Evolutionary conservation across 768 basidiomycete genomes (phyloP).

Genomic region (Leccinum disarticulatum): DNA sequence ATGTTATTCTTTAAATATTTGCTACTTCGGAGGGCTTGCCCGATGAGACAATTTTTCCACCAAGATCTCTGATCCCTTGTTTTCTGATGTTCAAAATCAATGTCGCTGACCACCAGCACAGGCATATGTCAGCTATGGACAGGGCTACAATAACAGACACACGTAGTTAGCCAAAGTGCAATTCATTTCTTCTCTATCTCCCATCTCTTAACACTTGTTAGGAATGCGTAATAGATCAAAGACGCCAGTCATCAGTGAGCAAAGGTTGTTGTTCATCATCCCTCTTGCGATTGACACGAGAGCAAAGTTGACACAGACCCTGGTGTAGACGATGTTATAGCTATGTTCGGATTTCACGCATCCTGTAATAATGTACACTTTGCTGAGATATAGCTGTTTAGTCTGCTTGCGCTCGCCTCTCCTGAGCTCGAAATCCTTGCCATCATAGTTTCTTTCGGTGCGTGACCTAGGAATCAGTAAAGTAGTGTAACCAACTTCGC

Average conservation of each 20-base stretch:
- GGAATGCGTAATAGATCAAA: constrained; percentile 27
- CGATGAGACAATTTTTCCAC: constrained; percentile 41
- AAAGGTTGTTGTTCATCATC: background rate
- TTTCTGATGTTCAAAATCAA: background rate
- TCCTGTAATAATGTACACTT: background rate
- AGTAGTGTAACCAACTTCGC: background rate
- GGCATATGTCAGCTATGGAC: background rate
- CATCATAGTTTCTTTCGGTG: constrained; percentile 75
- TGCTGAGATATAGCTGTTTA: constrained; percentile 28
- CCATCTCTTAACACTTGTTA: background rate
- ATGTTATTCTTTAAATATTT: no score
- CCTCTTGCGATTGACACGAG: constrained; percentile 3
- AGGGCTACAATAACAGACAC: background rate
- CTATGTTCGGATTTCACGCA: constrained; percentile 53
- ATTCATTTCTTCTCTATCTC: background rate
- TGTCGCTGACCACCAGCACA: constrained; percentile 5
- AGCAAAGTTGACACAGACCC: constrained; percentile 78
- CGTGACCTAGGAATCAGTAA: constrained; percentile 17
- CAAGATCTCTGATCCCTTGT: constrained; percentile 65
- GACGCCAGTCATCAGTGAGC: constrained; percentile 70
- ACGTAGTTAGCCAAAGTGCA: background rate
- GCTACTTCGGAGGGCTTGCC: no score
- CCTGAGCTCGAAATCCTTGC: constrained; percentile 82
- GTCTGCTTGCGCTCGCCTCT: constrained; percentile 75
- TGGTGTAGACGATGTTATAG: constrained; percentile 79